phyloP scores from a whole-genome alignment of 768 basidiomycete species.

The Auriscalpium microsporum region DNA sequence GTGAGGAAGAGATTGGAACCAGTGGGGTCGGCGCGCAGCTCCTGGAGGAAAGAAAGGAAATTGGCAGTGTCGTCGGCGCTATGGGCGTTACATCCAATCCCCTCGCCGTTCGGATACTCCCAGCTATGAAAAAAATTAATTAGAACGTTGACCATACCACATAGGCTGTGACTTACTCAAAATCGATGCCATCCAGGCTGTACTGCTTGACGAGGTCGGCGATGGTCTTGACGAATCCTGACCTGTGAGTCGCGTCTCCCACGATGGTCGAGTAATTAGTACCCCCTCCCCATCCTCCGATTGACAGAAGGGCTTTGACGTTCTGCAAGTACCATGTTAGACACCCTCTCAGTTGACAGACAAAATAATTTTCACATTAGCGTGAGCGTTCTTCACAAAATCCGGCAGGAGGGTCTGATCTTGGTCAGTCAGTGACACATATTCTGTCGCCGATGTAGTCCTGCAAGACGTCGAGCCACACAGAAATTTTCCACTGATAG shows the following conservation, averaged over 20 bases:
- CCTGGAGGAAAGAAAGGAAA: constrained; percentile 65
- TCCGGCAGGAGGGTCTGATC: constrained; percentile 18
- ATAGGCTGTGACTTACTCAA: constrained; percentile 5
- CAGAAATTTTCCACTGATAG: constrained; percentile 1
- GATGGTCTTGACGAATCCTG: constrained; percentile 5
- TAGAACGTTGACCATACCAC: not conserved
- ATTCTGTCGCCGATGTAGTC: constrained; percentile 26
- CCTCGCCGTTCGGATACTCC: constrained; percentile 54
- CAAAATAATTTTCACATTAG: constrained; percentile 31
- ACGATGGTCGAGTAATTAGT: constrained; percentile 8
- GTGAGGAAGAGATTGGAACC: constrained; percentile 58
- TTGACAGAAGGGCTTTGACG: constrained; percentile 6
- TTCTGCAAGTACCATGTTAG: constrained; percentile 19
- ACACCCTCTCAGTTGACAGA: constrained; percentile 18
- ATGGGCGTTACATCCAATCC: constrained; percentile 62
- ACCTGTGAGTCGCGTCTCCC: constrained; percentile 1
- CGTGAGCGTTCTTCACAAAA: constrained; percentile 16
- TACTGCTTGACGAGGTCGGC: not conserved
- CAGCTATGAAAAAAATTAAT: constrained; percentile 22
- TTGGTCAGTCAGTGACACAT: constrained; percentile 18
- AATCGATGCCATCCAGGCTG: constrained; percentile 8
- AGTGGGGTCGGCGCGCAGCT: constrained; percentile 51
- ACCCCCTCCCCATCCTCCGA: constrained; percentile 14
- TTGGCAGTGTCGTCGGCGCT: constrained; percentile 55
- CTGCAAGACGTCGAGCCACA: not conserved